Percentiles rank a stretch among this genome's conserved stretches.
Conservation (phyloP, 1,284 basidiomycete genomes). For the Paramarasmius palmivorus region DNA sequence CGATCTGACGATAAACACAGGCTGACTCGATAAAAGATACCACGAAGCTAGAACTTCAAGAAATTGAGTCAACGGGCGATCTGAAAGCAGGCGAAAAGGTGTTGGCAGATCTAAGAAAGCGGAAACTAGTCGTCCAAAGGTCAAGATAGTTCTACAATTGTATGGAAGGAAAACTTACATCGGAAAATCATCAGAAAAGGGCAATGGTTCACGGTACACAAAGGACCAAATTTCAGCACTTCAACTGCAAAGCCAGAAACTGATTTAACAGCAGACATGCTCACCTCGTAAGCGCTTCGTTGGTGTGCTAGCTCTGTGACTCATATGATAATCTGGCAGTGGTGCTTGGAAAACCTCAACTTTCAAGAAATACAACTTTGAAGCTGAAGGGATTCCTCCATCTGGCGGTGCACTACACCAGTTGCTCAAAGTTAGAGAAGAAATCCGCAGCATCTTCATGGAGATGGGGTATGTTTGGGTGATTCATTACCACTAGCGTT, state of each 20-base stretch:
- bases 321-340: slow-evolving; percentile 37
- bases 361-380: slow-evolving; percentile 99
- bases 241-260: slow-evolving; percentile 97
- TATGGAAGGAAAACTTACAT: slow-evolving; percentile 10
- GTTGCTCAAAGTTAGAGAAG: slow-evolving; percentile 96
- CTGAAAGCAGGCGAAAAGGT: slow-evolving; percentile 75
- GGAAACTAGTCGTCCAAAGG: slow-evolving; percentile 83
- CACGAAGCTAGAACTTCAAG: slow-evolving; percentile 76
- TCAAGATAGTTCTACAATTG: slow-evolving; percentile 26
- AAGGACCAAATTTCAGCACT: slow-evolving; percentile 88
- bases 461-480: slow-evolving; percentile 87
- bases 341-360: slow-evolving; percentile 89
- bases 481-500: slow-evolving; percentile 1
- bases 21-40: slow-evolving; percentile 66
- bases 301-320: slow-evolving; percentile 8
- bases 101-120: slow-evolving; percentile 86
- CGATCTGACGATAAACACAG: slow-evolving; percentile 34
- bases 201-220: slow-evolving; percentile 90
- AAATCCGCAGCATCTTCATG: slow-evolving; percentile 97
- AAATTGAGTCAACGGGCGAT: slow-evolving; percentile 74
- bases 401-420: slow-evolving; percentile 94
- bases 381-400: slow-evolving; percentile 90
- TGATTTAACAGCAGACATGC: slow-evolving; percentile 95
- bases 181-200: slow-evolving; percentile 67
- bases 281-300: slow-evolving; percentile 70